phyloP scores from a whole-genome alignment of 371 early-diverging fungal species.

The Syncephalastrum monosporum region DNA sequence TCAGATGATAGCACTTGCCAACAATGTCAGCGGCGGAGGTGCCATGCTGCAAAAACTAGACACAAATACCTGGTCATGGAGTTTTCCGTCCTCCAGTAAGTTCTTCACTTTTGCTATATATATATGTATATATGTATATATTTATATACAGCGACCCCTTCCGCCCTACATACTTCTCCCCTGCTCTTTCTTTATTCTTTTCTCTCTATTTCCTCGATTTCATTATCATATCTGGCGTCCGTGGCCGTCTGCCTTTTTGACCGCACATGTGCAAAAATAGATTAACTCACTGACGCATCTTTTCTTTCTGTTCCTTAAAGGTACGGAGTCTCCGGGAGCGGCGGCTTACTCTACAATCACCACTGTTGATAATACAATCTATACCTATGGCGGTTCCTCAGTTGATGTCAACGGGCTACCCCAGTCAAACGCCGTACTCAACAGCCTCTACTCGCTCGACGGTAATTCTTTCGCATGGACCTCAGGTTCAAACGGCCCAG shows the following conservation, averaged over 20 bases:
- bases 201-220: not conserved
- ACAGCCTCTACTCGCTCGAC: slow-evolving; percentile 35
- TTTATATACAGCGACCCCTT: not conserved
- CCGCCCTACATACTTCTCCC: not conserved
- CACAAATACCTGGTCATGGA: slow-evolving; percentile 47
- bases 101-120: slow-evolving; percentile 2
- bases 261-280: slow-evolving; percentile 1
- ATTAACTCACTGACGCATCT: slow-evolving; percentile 1
- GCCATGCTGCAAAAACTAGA: slow-evolving; percentile 41
- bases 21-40: slow-evolving; percentile 38
- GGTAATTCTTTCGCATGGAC: slow-evolving; percentile 41
- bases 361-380: slow-evolving; percentile 39
- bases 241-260: not conserved
- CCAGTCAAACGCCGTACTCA: slow-evolving; percentile 30
- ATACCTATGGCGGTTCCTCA: slow-evolving; percentile 42
- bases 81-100: slow-evolving; percentile 46
- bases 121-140: slow-evolving; percentile 5
- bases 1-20: slow-evolving; percentile 33
- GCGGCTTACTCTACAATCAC: slow-evolving; percentile 28
- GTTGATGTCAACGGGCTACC: slow-evolving; percentile 35
- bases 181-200: not conserved
- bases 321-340: slow-evolving; percentile 15
- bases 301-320: slow-evolving; percentile 10
- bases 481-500: slow-evolving; percentile 39
- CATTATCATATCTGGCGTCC: not conserved